phyloP scores from a whole-genome alignment of 139 green algal species.

The Desmodesmus armatus region DNA sequence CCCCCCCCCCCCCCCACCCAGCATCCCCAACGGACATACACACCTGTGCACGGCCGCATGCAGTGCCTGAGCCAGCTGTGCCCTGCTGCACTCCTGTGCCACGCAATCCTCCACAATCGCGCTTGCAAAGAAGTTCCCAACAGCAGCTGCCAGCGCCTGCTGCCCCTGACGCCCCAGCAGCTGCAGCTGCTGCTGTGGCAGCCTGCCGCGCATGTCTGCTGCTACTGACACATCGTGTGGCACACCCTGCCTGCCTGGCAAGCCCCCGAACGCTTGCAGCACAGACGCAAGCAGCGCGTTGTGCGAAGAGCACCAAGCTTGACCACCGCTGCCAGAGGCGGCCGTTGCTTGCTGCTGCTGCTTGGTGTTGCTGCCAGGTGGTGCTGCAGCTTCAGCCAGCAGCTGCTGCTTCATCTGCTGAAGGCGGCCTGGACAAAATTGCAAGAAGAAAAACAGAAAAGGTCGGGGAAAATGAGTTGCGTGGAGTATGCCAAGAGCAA shows the following conservation, averaged over 20 bases:
- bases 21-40: no score
- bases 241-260: background rate
- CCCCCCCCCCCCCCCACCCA: no score
- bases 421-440: background rate
- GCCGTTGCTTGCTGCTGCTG: constrained; percentile 36
- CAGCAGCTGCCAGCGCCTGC: background rate
- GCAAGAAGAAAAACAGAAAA: no score
- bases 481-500: no score
- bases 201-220: constrained; percentile 12
- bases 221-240: constrained; percentile 29
- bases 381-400: constrained; percentile 3
- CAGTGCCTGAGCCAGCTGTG: constrained; percentile 17
- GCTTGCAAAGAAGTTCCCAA: constrained; percentile 40
- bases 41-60: constrained; percentile 6
- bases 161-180: background rate
- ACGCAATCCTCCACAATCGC: background rate
- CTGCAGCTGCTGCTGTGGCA: constrained; percentile 27
- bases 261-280: background rate
- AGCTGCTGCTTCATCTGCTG: constrained; percentile 17
- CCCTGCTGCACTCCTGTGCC: background rate
- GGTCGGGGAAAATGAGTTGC: no score
- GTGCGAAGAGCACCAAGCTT: constrained; percentile 9
- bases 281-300: constrained; percentile 24
- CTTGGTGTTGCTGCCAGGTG: no score
- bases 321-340: background rate